Conservation (phyloP, 1,284 basidiomycete genomes). For the Moesziomyces sp. region DNA sequence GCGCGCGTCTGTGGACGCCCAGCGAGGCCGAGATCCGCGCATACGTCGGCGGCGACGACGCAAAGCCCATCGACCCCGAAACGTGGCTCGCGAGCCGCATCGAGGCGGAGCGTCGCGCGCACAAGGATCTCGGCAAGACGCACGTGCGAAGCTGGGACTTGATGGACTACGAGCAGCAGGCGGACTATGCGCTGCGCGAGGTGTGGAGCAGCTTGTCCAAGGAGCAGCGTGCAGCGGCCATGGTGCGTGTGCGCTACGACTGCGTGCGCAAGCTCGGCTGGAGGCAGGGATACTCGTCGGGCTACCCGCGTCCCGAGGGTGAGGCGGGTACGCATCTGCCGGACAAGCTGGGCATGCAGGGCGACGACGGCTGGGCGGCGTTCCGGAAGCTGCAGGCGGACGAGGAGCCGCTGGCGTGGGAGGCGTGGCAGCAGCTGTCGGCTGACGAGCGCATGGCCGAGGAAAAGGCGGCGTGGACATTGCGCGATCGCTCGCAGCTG, state of each 20-base stretch:
- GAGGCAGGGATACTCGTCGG: conserved; percentile 63
- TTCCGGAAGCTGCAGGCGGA: conserved; percentile 32
- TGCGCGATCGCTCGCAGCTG: conserved; percentile 60
- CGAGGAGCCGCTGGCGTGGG: conserved; percentile 56
- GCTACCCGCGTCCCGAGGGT: conserved; percentile 48
- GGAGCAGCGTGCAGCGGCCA: conserved; percentile 26
- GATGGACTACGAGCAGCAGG: conserved; percentile 46
- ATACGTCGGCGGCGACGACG: conserved; percentile 1
- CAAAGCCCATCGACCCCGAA: conserved; percentile 18
- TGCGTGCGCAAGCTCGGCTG: conserved; percentile 61
- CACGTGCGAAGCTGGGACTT: conserved; percentile 4
- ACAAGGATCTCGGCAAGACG: neutral
- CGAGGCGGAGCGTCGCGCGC: conserved; percentile 14
- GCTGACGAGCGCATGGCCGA: conserved; percentile 45
- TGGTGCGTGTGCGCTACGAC: conserved; percentile 45
- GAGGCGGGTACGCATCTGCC: conserved; percentile 29
- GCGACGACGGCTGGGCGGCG: conserved; percentile 30
- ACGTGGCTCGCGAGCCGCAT: conserved; percentile 22
- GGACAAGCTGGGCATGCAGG: conserved; percentile 13
- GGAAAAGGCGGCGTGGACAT: conserved; percentile 57
- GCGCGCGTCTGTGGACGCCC: conserved; percentile 47
- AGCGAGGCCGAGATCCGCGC: conserved; percentile 14
- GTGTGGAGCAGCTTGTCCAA: conserved; percentile 41
- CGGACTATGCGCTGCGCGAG: conserved; percentile 40
- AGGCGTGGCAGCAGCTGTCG: conserved; percentile 51